Percentiles rank a stretch among this genome's conserved stretches.
Evolutionary conservation across 371 early-diverging fungal genomes (phyloP).

Genomic region (Rhizopus sp.): DNA sequence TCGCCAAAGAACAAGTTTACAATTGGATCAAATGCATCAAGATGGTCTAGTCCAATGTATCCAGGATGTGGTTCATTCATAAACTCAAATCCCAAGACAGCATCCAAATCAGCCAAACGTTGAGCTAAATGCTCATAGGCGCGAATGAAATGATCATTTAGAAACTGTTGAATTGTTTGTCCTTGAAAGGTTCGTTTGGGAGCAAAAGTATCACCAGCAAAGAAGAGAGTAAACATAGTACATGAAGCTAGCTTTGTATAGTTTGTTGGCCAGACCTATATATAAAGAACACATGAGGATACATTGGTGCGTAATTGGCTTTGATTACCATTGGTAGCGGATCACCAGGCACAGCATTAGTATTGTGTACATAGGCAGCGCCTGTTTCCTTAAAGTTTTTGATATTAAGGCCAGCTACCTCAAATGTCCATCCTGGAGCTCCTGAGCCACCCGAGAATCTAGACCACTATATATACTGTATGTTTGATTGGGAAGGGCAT

Average conservation of each 20-base stretch:
- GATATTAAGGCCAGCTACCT: conserved; percentile 69
- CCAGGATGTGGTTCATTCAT: conserved; percentile 87
- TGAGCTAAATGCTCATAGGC: conserved; percentile 55
- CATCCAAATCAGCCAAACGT: conserved; percentile 61
- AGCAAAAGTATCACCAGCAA: conserved; percentile 75
- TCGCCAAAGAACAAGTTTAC: conserved; percentile 71
- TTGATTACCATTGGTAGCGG: conserved; percentile 68
- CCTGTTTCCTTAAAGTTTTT: conserved; percentile 71
- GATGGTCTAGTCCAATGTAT: conserved; percentile 66
- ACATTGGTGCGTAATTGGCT: background rate
- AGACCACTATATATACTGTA: conserved; percentile 52
- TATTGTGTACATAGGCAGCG: conserved; percentile 78
- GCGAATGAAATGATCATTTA: conserved; percentile 52
- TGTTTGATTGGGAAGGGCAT: background rate
- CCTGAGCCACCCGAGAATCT: conserved; percentile 71
- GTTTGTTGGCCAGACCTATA: conserved; percentile 77
- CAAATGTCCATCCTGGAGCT: conserved; percentile 76
- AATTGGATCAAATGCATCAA: conserved; percentile 64
- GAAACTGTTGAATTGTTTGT: conserved; percentile 54
- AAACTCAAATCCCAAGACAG: conserved; percentile 77
- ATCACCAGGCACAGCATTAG: conserved; percentile 63
- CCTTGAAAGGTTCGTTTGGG: conserved; percentile 55
- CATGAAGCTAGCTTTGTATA: conserved; percentile 76
- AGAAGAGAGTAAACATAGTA: conserved; percentile 85
- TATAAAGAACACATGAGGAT: conserved; percentile 4